Conservation (phyloP, 306 rosid species). For the Pachyrhizus erosus region DNA sequence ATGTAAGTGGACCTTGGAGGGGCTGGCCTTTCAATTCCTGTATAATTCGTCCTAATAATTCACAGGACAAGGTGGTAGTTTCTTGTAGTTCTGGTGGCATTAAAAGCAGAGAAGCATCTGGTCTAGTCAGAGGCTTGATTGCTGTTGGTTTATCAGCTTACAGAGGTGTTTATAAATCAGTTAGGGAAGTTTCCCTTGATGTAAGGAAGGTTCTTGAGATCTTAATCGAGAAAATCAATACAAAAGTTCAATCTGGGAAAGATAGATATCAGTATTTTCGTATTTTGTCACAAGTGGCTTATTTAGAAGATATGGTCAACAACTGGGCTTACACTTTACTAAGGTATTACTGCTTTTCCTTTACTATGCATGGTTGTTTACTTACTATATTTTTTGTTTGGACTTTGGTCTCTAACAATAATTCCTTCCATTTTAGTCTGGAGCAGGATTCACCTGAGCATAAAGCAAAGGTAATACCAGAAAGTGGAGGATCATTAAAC, state of each 20-base stretch:
- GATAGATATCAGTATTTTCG: conserved; percentile 82
- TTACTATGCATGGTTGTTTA: neutral
- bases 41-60: conserved; percentile 66
- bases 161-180: conserved; percentile 81
- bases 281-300: conserved; percentile 91
- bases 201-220: conserved; percentile 84
- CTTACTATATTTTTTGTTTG: neutral
- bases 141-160: conserved; percentile 95
- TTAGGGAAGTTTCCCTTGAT: conserved; percentile 77
- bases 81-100: conserved; percentile 54
- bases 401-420: conserved; percentile 42
- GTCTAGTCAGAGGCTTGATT: conserved; percentile 79
- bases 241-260: conserved; percentile 77
- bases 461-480: conserved; percentile 38
- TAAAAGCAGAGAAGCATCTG: conserved; percentile 69
- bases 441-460: conserved; percentile 65
- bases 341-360: conserved; percentile 61
- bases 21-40: conserved; percentile 99
- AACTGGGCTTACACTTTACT: conserved; percentile 85
- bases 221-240: conserved; percentile 67
- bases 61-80: conserved; percentile 56
- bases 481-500: conserved; percentile 37
- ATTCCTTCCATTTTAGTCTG: conserved; percentile 70
- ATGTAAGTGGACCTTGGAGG: conserved; percentile 93
- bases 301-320: conserved; percentile 88